phyloP scores from a whole-genome alignment of 2,329 filamentous ascomycete species.

The Talaromyces sp. region DNA sequence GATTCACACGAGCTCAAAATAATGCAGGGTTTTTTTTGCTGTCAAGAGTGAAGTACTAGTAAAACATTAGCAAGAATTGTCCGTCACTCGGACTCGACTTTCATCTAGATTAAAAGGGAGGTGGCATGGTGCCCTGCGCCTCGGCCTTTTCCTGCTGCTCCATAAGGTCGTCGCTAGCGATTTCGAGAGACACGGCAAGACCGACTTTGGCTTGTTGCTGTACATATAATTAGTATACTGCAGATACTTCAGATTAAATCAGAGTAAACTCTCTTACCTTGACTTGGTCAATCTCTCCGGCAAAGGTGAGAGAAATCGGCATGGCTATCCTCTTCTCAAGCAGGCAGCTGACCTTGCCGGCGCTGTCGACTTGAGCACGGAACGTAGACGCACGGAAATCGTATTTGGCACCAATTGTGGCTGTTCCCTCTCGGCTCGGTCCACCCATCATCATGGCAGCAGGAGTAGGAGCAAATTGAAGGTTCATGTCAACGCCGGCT shows the following conservation, averaged over 20 bases:
- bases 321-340: conserved; percentile 94
- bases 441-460: conserved; percentile 69
- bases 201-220: conserved; percentile 95
- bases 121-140: conserved; percentile 39
- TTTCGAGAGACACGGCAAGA: conserved; percentile 86
- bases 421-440: conserved; percentile 77
- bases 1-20: conserved; percentile 20
- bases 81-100: conserved; percentile 14
- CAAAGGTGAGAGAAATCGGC: conserved; percentile 88
- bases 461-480: conserved; percentile 67
- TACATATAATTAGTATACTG: conserved; percentile 3
- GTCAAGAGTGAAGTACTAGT: conserved; percentile 38
- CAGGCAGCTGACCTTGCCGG: conserved; percentile 86
- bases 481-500: conserved; percentile 89
- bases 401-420: conserved; percentile 93
- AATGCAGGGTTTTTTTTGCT: conserved; percentile 22
- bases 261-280: conserved; percentile 60
- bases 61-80: conserved; percentile 34
- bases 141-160: conserved; percentile 65
- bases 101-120: conserved; percentile 42
- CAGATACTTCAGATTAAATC: background rate
- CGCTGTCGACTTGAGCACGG: conserved; percentile 91
- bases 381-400: conserved; percentile 95
- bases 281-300: conserved; percentile 91
- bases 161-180: conserved; percentile 77